Conservation (phyloP, 495 filamentous ascomycete species). For the Thozetella sp. region DNA sequence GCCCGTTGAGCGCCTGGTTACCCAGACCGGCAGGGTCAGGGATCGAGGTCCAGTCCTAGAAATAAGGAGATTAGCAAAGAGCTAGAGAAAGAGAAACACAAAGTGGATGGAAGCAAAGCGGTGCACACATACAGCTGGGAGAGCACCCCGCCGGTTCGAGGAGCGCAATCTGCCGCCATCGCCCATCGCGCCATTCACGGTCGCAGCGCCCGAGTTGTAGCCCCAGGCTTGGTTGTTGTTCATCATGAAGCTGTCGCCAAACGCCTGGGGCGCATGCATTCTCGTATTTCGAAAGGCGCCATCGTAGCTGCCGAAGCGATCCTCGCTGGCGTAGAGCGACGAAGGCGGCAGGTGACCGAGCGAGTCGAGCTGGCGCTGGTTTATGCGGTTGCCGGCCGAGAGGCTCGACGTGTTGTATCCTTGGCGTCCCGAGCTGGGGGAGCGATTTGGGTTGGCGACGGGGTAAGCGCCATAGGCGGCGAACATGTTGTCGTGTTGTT, state of each 20-base stretch:
- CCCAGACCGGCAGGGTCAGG: constrained; percentile 40
- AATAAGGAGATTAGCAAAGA: constrained; percentile 3
- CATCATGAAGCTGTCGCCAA: constrained; percentile 34
- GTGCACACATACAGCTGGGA: constrained; percentile 47
- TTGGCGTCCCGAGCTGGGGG: constrained; percentile 42
- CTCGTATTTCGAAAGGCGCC: constrained; percentile 59
- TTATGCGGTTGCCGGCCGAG: constrained; percentile 65
- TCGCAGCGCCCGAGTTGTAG: constrained; percentile 46
- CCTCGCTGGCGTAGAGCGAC: constrained; percentile 50
- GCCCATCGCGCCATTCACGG: constrained; percentile 49
- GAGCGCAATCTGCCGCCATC: constrained; percentile 40
- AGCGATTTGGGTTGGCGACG: constrained; percentile 34
- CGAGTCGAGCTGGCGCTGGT: constrained; percentile 50
- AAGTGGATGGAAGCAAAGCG: constrained; percentile 1
- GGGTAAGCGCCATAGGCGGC: constrained; percentile 17
- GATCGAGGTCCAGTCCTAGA: constrained; percentile 47
- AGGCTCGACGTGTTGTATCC: constrained; percentile 61
- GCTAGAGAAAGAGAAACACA: constrained; percentile 1
- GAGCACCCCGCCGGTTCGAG: constrained; percentile 40
- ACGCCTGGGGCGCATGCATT: constrained; percentile 51
- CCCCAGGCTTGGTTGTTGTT: constrained; percentile 52
- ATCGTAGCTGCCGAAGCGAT: constrained; percentile 48
- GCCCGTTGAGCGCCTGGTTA: constrained; percentile 36
- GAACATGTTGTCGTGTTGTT: constrained; percentile 24
- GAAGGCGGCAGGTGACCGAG: constrained; percentile 28